Base-by-base conservation (phyloP, 768 basidiomycete genomes). In the Udeniomyces megalosporus region DNA sequence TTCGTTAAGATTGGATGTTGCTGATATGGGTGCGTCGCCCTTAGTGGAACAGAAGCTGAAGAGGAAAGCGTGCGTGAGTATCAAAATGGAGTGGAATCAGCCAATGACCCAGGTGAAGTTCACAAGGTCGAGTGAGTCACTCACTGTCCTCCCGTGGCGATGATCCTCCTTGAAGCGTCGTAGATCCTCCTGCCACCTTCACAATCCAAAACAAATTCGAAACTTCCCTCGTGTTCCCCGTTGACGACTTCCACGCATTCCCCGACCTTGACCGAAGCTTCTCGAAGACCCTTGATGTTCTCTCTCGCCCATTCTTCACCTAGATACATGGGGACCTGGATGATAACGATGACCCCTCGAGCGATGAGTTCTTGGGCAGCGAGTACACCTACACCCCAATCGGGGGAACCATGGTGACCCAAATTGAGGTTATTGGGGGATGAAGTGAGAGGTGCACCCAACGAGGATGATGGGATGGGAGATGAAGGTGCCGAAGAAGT, bases 191-290 rank as follows among this genome's bases (percentile, higher is more conserved):
- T 45, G 3, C 67, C 69, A 24, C 68, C 71, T 8, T 68, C 63
- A 14, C 68, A 69, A 59, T 71, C 70, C 15, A 71, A 56, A 1
- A 71, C 69, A 12, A 67, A 67, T 26, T 70, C 69, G 58, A 69
- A 71, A 26, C 59, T 64, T 4, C 67, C 66, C 53, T 71, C 71
- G 54, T 68, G 67, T 28, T 68, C 48, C 0, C 54, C 46, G 47
- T 69, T 58, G 48, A 71, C 57, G 14, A 67, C 67, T 14, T 64
- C 61, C 14, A 69, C 51, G 15, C 67, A 59, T 20, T 71, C 71
- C 22, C 69, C 71, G 6, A 66, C 53, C 42, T 49, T 47, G 4
- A 63, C 62, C n/a, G 52, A 31, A 14, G 47, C 61, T n/a, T 62
- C 61, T 15, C 53, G 28, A 32, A 56, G 11, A 8, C 34, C 31